Evolutionary conservation across 129 eudicot genomes (phyloP).

Genomic region (Tanacetum coccineum): DNA sequence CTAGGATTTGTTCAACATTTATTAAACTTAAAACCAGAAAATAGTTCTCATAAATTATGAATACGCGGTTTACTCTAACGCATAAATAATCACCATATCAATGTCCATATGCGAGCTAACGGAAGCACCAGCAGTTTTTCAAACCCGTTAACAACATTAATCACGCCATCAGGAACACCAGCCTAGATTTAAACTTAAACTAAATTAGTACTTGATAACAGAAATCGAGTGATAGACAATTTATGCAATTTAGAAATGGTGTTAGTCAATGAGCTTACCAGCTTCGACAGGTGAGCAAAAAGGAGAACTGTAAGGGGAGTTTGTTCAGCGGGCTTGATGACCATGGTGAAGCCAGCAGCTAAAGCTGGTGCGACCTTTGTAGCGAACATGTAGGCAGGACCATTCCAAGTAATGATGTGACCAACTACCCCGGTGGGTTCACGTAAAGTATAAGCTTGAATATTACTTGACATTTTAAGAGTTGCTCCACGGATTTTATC

Average conservation of each 20-base stretch:
- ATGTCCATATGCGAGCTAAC: conserved; percentile 82
- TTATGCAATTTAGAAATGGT: background rate
- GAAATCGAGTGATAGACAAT: background rate
- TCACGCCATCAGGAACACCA: too few relatives aligned
- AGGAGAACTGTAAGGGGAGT: too few relatives aligned
- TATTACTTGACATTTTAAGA: conserved; percentile 61
- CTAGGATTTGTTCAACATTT: conserved; percentile 27
- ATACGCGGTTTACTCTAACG: background rate
- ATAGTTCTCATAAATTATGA: too few relatives aligned
- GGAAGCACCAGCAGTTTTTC: conserved; percentile 71
- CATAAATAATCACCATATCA: conserved; percentile 41
- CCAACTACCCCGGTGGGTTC: conserved; percentile 89
- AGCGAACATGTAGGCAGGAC: too few relatives aligned
- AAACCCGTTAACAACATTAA: conserved; percentile 47
- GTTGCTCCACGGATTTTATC: conserved; percentile 81
- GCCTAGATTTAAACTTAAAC: too few relatives aligned
- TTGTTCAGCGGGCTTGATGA: too few relatives aligned
- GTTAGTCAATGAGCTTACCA: conserved; percentile 29
- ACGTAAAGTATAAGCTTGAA: conserved; percentile 66
- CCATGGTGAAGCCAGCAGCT: too few relatives aligned
- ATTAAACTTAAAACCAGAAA: background rate
- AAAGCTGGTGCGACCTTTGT: too few relatives aligned
- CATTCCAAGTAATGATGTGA: conserved; percentile 80
- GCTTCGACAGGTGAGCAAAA: conserved; percentile 64
- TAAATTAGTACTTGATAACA: too few relatives aligned